phyloP scores from a whole-genome alignment of 2,329 filamentous ascomycete genomes.

The Aureobasidium sp. region DNA sequence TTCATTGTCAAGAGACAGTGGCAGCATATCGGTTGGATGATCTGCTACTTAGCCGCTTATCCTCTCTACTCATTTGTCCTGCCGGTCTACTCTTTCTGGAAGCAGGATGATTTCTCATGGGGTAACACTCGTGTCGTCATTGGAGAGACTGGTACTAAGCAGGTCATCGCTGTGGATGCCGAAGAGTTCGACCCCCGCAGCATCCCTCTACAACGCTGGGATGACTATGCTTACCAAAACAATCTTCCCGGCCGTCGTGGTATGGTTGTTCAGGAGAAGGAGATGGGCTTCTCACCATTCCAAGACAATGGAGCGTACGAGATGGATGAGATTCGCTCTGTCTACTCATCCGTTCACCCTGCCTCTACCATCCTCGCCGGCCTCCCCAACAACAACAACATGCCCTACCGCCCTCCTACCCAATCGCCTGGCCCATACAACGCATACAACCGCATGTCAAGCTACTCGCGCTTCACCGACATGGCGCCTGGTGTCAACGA shows the following conservation, averaged over 20 bases:
- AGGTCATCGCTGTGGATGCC: slow-evolving; percentile 75
- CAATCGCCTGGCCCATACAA: slow-evolving; percentile 69
- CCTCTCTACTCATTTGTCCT: slow-evolving; percentile 88
- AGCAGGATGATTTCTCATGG: slow-evolving; percentile 98
- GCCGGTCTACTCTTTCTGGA: slow-evolving; percentile 98
- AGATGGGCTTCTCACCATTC: slow-evolving; percentile 18
- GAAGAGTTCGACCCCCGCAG: slow-evolving; percentile 85
- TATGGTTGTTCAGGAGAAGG: slow-evolving; percentile 53
- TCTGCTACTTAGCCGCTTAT: slow-evolving; percentile 94
- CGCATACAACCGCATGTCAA: slow-evolving; percentile 60
- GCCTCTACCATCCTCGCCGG: slow-evolving; percentile 80
- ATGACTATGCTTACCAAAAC: slow-evolving; percentile 84
- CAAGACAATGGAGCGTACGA: slow-evolving; percentile 56
- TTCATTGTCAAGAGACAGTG: slow-evolving; percentile 96
- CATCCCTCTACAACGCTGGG: slow-evolving; percentile 92
- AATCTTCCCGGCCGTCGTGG: slow-evolving; percentile 87
- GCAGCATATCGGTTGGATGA: slow-evolving; percentile 99
- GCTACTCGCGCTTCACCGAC: slow-evolving; percentile 37
- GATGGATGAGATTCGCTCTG: slow-evolving; percentile 96
- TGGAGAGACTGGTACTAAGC: slow-evolving; percentile 83
- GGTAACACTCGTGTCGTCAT: slow-evolving; percentile 97
- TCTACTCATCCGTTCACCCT: slow-evolving; percentile 87
- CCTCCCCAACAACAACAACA: slow-evolving; percentile 38
- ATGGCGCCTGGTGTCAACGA: slow-evolving; percentile 30
- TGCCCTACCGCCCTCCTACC: slow-evolving; percentile 51